Evolutionary conservation across 495 filamentous ascomycete species (phyloP).

Genomic region (Opeltia flavorubescens): DNA sequence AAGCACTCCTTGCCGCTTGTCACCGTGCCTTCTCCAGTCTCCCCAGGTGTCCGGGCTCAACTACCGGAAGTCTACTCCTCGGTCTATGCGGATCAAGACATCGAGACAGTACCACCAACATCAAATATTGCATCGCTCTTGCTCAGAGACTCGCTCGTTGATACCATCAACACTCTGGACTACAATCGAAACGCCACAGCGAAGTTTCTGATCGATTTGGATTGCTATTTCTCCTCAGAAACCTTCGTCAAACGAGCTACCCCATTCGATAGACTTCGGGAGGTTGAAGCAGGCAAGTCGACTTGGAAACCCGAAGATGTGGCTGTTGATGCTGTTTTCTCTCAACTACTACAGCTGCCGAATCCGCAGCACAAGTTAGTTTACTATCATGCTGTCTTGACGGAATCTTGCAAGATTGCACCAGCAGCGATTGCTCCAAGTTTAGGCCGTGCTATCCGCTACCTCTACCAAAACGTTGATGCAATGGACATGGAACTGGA

Average conservation of each 20-base stretch:
- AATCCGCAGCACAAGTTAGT: conserved; percentile 84
- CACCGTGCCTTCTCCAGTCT: conserved; percentile 57
- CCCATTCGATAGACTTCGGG: conserved; percentile 74
- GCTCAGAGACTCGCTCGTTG: conserved; percentile 71
- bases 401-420: conserved; percentile 87
- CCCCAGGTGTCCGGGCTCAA: conserved; percentile 55
- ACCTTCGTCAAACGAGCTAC: conserved; percentile 90
- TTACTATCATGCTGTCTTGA: conserved; percentile 90
- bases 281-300: conserved; percentile 47
- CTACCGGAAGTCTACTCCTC: conserved; percentile 93
- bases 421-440: conserved; percentile 93
- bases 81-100: conserved; percentile 74
- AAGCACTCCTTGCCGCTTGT: conserved; percentile 69
- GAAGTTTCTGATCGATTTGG: conserved; percentile 81
- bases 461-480: conserved; percentile 66
- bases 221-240: conserved; percentile 78
- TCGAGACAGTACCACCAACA: conserved; percentile 77
- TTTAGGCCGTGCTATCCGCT: conserved; percentile 84
- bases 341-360: conserved; percentile 80
- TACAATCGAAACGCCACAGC: conserved; percentile 81
- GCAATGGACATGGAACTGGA: conserved; percentile 75
- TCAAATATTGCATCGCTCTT: conserved; percentile 64
- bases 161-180: conserved; percentile 88
- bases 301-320: conserved; percentile 99
- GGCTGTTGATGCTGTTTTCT: conserved; percentile 91